These are phyloP conservation scores for Lactifluus hygrophoroides DNA, from an alignment of 768 basidiomycete species.

Conservation along the genomic window DNA sequence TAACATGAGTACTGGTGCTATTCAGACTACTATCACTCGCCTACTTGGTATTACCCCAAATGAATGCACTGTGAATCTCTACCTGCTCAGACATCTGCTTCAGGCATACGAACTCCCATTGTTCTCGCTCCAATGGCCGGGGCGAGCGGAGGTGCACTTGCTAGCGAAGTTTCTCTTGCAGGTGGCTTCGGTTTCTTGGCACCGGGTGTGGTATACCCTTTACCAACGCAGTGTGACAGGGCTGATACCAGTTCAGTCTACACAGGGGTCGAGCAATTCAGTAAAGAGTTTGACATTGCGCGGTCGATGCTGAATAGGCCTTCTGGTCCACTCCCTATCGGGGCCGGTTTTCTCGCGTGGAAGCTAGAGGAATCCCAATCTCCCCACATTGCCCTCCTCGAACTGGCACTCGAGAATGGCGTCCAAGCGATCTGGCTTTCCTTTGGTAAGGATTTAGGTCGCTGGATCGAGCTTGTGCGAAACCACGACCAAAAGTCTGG, in stretches of 20 bases:
- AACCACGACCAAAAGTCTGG: slow-evolving; percentile 39
- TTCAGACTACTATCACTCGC: slow-evolving; percentile 38
- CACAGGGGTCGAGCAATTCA: slow-evolving; percentile 36
- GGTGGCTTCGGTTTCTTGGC: slow-evolving; percentile 74
- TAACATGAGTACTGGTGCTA: slow-evolving; percentile 25
- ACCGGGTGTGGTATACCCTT: slow-evolving; percentile 36
- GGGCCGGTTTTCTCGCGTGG: slow-evolving; percentile 72
- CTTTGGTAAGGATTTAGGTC: slow-evolving; percentile 49
- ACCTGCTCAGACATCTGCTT: neutral
- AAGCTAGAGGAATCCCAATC: slow-evolving; percentile 44
- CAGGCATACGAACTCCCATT: slow-evolving; percentile 52
- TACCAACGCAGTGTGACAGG: neutral
- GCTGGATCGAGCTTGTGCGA: slow-evolving; percentile 57
- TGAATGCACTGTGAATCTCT: neutral
- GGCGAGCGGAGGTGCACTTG: slow-evolving; percentile 46
- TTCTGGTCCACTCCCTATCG: slow-evolving; percentile 40
- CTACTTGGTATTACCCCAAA: slow-evolving; percentile 36
- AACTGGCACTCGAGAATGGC: slow-evolving; percentile 42
- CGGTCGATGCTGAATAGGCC: slow-evolving; percentile 33
- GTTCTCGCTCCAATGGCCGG: slow-evolving; percentile 65
- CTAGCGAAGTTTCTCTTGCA: slow-evolving; percentile 48
- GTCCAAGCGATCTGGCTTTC: slow-evolving; percentile 69
- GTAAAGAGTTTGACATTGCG: slow-evolving; percentile 45
- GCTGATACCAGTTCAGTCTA: slow-evolving; percentile 34
- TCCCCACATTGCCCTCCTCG: slow-evolving; percentile 35